Conservation (phyloP, 257 asterid species). For the Lavandula angustifolia region DNA sequence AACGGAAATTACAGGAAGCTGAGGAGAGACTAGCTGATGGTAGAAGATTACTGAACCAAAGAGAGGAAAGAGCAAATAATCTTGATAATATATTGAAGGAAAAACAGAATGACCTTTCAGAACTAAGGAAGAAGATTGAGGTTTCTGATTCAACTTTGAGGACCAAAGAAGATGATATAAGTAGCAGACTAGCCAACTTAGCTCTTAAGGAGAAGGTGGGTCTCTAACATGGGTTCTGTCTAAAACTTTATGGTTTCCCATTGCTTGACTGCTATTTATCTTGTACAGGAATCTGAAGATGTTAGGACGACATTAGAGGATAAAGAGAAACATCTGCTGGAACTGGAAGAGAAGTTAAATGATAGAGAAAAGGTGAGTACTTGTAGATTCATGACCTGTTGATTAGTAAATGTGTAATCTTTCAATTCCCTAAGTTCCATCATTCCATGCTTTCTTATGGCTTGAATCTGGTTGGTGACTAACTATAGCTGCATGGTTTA, state of each 20-base stretch:
- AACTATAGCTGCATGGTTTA: conserved; percentile 10
- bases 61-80: conserved; percentile 90
- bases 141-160: conserved; percentile 55
- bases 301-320: conserved; percentile 54
- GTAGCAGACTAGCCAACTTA: conserved; percentile 55
- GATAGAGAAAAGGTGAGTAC: conserved; percentile 69
- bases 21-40: conserved; percentile 88
- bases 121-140: conserved; percentile 65
- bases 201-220: conserved; percentile 71
- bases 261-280: conserved; percentile 24
- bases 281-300: conserved; percentile 77
- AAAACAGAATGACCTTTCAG: conserved; percentile 75
- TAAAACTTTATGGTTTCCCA: conserved; percentile 1
- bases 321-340: conserved; percentile 71
- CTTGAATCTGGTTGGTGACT: neutral
- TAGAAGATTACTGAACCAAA: conserved; percentile 80
- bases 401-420: conserved; percentile 7
- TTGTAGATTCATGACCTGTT: conserved; percentile 16
- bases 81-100: conserved; percentile 67
- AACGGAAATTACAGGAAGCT: conserved; percentile 69
- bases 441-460: conserved; percentile 2
- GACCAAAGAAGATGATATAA: conserved; percentile 77
- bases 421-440: conserved; percentile 18
- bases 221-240: conserved; percentile 26
- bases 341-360: conserved; percentile 70